Base-by-base conservation (phyloP, 768 basidiomycete genomes). In the Amanita exitialis region DNA sequence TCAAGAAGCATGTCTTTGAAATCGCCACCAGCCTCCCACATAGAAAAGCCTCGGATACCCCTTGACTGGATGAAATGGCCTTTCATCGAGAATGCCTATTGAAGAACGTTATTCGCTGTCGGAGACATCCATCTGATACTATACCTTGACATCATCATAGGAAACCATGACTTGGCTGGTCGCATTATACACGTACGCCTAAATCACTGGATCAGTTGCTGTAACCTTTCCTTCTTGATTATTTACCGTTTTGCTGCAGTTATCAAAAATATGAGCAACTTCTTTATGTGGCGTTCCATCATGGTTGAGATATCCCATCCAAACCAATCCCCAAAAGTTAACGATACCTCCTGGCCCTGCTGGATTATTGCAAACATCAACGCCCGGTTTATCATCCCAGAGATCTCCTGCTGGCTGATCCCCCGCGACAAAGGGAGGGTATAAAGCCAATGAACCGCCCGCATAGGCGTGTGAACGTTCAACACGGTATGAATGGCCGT, bases 401-500 rank as follows among this genome's bases (percentile, higher is more conserved):
- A 73, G 61, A 60, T 86, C 85, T 44, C 86, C 86, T 0, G 55
- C 50, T 4, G 83, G 83, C 44, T 67, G 70, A 49, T 69, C 66
- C 13, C 58, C 62, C 5, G 66, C 63, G 61, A 81, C 69, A 56
- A 88, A 88, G 0, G 67, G 20, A 2, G 84, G 77, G 62, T 75
- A 82, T 3, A 72, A 53, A 3, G 68, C 69, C 25, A 87, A 61
- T 7, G 56, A 37, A 7, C 59, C 67, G 5, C 59, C 59, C 13
- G 66, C 59, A 59, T 79, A 70, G 0, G 85, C 85, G 34, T 66
- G 58, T 4, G 61, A 61, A 23, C 59, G 59, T 7, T 58, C 52
- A 47, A 89, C 86, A 43, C 65, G 59, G 76, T 74, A 94, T 18
- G 86, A 79, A 67, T 94, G 90, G 0, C 90, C 90, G 39, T 90